Evolutionary conservation across 768 basidiomycete species (phyloP).

Genomic region (Dioszegia crocea): DNA sequence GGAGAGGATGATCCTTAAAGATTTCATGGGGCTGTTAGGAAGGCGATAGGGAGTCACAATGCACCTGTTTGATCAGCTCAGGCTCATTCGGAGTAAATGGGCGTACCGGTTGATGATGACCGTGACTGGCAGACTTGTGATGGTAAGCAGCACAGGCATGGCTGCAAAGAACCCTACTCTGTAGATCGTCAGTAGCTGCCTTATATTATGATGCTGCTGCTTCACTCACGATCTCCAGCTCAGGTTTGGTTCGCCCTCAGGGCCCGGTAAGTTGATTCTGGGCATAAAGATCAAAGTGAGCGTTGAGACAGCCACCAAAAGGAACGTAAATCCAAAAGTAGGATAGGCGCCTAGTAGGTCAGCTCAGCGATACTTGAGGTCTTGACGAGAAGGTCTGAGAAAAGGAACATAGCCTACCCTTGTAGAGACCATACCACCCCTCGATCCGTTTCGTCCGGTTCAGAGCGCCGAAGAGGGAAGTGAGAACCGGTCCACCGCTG

Average conservation of each 20-base stretch:
- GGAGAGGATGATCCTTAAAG: not conserved
- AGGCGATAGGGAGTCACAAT: not conserved
- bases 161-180: not conserved
- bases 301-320: too few species aligned
- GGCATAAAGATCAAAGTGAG: too few species aligned
- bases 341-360: not conserved
- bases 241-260: too few species aligned
- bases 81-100: not conserved
- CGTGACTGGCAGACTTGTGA: not conserved
- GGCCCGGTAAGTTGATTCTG: too few species aligned
- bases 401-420: not conserved
- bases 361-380: not conserved
- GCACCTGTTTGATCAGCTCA: not conserved
- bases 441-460: constrained; percentile 35
- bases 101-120: not conserved
- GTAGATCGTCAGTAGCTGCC: too few species aligned
- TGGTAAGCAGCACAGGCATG: not conserved
- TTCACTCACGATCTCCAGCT: too few species aligned
- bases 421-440: not conserved
- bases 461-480: constrained; percentile 38
- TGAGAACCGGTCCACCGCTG: constrained; percentile 42
- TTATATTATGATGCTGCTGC: too few species aligned
- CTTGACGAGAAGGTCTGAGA: not conserved
- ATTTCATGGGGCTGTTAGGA: not conserved
- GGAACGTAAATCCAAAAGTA: not conserved